Base-by-base conservation (phyloP, 805 yeast species). In the Metschnikowia kunwiensis region DNA sequence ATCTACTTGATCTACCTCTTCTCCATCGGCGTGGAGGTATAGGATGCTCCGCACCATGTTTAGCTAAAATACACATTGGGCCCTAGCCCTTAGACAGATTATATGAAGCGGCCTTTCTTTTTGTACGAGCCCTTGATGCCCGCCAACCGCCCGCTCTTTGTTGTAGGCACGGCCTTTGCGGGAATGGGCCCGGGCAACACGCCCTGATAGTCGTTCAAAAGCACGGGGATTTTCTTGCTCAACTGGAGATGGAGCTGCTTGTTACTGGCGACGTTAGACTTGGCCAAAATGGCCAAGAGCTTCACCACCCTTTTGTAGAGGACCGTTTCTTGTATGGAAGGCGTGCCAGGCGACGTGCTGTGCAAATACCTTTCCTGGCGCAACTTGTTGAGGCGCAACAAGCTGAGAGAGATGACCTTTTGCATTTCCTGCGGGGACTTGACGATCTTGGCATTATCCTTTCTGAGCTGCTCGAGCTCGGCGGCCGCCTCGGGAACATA, bases 181-280 rank as follows among this genome's bases (percentile, higher is more conserved):
- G 63, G 43, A 26, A 70, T 48, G 3, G 70, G 56, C 2, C 85
- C 83, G 1, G 96, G 96, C 52, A 89, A 69, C 1, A 82, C 72
- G 30, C 97, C 97, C 24, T 75, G 63, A 53, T 86, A 88, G 46
- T 81, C 86, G 16, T 80, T 75, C 54, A 78, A 78, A 38, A 84
- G 69, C 0, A 84, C 80, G 1, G 96, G 95, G 30, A 89, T 56
- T 16, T 60, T 60, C 26, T 63, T 58, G 28, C 68, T 63, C 34
- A 65, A 53, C 16, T 53, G 48, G 18, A 58, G 38, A n/a, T 61
- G 43, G 27, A 66, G 49, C 13, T 43, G 46, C 15, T 46, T 49
- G 12, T 60, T 59, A 4, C 44, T 36, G 2, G 61, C 40, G n/a
- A 58, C 51, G 30, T 59, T 46, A 23, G 58, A 47, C 18, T 55